Conservation (phyloP, 2,329 filamentous ascomycete species). For the Endoconidiophora laricicola region DNA sequence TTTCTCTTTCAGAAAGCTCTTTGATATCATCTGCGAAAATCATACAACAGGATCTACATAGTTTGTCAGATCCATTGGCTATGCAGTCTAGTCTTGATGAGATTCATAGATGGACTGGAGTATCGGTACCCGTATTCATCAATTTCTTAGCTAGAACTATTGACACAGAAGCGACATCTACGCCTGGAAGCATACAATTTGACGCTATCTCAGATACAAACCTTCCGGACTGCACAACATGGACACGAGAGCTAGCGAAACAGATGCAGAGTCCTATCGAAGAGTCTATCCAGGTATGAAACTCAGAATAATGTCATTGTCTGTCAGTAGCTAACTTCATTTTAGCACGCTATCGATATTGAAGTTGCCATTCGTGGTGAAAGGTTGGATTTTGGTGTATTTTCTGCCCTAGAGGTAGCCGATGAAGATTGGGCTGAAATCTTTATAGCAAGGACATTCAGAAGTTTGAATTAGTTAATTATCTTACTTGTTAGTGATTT, state of each 20-base stretch:
- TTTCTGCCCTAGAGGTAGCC: constrained; percentile 3
- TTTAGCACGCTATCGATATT: constrained; percentile 8
- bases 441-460: not conserved
- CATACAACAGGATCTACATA: constrained; percentile 5
- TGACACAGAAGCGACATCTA: not conserved
- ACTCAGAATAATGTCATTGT: not conserved
- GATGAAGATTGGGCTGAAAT: not conserved
- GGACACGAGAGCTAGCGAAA: not conserved
- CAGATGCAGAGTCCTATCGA: not conserved
- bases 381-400: constrained; percentile 5
- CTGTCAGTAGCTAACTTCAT: not conserved
- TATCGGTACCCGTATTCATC: not conserved
- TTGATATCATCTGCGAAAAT: not conserved
- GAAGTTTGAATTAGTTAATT: not conserved
- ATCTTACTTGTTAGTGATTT: not conserved
- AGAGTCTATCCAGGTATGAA: not conserved
- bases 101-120: constrained; percentile 4
- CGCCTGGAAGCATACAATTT: not conserved
- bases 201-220: not conserved
- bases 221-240: not conserved
- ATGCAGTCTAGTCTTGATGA: constrained; percentile 2
- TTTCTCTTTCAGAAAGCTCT: constrained; percentile 21
- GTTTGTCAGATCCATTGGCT: not conserved
- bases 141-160: not conserved
- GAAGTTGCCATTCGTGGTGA: constrained; percentile 5